Percentiles rank a stretch among this genome's conserved stretches.
Conservation (phyloP, 768 basidiomycete species). For the Candolleomyces eurysporus region DNA sequence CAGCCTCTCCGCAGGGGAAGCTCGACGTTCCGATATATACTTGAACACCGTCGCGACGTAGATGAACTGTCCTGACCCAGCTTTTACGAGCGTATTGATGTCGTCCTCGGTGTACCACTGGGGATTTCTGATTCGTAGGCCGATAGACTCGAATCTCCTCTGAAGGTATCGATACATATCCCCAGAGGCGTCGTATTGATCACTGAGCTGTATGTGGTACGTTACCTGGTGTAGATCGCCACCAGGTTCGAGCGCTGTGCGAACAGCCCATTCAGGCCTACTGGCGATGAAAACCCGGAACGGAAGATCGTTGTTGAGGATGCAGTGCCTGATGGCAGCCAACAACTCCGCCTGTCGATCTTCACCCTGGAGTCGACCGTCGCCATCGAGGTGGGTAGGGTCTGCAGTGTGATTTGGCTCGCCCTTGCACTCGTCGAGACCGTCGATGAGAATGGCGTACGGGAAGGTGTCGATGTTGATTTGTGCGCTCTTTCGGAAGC, state of each 20-base stretch:
- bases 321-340: neutral
- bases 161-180: neutral
- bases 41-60: constrained; percentile 1
- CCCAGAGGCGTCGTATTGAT: neutral
- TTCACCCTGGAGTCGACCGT: too few species aligned
- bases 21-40: neutral
- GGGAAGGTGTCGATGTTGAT: neutral
- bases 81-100: neutral
- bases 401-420: too few species aligned
- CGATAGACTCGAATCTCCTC: neutral
- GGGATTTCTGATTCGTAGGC: neutral
- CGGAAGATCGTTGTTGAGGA: neutral
- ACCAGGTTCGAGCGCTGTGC: neutral
- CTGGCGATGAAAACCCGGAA: constrained; percentile 2
- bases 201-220: neutral
- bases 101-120: neutral
- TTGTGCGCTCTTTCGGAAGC: too few species aligned
- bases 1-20: neutral
- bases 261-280: neutral
- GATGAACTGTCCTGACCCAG: constrained; percentile 6
- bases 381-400: too few species aligned
- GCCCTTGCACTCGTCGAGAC: constrained; percentile 3
- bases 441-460: constrained; percentile 1
- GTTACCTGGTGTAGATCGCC: neutral
- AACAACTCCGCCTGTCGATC: neutral